Conservation (phyloP, 2,329 filamentous ascomycete species). For the Apiospora phragmitis region DNA sequence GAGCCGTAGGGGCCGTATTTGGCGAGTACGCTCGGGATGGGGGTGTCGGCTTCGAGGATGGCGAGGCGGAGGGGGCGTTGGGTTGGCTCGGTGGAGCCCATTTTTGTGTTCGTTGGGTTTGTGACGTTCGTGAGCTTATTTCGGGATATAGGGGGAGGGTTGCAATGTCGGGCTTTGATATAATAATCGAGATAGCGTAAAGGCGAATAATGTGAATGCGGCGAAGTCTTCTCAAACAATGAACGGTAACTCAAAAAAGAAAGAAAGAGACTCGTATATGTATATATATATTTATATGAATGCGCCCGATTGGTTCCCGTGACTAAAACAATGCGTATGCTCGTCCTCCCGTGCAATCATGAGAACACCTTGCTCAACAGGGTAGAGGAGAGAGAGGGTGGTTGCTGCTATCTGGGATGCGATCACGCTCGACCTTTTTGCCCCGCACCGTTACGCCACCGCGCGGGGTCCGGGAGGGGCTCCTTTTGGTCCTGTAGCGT, state of each 20-base stretch:
- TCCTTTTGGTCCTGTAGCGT: neutral
- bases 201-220: too few species aligned
- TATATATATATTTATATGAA: neutral
- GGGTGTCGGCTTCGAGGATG: slow-evolving; percentile 85
- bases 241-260: neutral
- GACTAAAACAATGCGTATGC: neutral
- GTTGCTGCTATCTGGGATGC: neutral
- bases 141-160: neutral
- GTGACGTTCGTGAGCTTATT: too few species aligned
- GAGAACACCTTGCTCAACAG: neutral
- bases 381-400: neutral
- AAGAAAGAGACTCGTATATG: neutral
- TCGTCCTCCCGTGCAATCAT: neutral
- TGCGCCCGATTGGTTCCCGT: neutral
- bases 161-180: neutral
- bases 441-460: neutral
- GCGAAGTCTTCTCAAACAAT: too few species aligned
- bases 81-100: slow-evolving; percentile 3
- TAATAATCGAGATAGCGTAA: too few species aligned
- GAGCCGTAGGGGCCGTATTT: slow-evolving; percentile 74
- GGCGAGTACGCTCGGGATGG: slow-evolving; percentile 61
- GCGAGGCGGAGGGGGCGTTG: slow-evolving; percentile 69
- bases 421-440: neutral
- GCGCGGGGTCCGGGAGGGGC: neutral
- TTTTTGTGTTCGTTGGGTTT: neutral